These are phyloP conservation scores for Phytopythium kandeliae DNA, from an alignment of 352 stramenopile genomes.

Conservation along the genomic window DNA sequence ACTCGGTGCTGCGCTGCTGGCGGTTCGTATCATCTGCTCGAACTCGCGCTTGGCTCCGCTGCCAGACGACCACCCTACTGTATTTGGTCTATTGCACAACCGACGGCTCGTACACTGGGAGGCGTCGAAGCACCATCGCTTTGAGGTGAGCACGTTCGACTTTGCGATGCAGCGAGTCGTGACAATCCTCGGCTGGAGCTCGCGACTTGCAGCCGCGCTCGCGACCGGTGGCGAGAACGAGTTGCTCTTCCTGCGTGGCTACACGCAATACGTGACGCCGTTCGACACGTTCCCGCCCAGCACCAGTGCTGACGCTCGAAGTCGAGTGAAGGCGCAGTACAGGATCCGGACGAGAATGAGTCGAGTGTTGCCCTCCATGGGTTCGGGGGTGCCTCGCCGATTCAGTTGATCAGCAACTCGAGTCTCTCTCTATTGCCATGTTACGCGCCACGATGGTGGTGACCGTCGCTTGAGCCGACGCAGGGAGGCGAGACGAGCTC, in stretches of 20 bases:
- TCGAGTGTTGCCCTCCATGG: not conserved
- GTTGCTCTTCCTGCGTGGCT: constrained; percentile 4
- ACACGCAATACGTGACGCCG: not conserved
- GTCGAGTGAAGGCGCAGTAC: not conserved
- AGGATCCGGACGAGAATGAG: not conserved
- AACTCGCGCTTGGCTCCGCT: not conserved
- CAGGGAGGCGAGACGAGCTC: too few species aligned
- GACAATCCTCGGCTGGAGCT: constrained; percentile 2
- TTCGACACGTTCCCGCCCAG: constrained; percentile 3
- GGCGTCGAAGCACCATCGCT: not conserved
- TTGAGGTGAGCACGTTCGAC: constrained; percentile 2
- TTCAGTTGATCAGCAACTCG: not conserved
- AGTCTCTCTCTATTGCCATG: too few species aligned
- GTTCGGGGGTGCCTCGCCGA: not conserved
- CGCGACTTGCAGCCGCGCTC: not conserved
- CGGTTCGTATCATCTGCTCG: not conserved
- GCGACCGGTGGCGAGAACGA: not conserved
- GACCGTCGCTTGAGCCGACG: too few species aligned
- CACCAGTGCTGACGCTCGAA: not conserved
- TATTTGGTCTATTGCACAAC: not conserved
- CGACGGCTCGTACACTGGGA: not conserved
- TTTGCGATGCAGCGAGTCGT: constrained; percentile 1
- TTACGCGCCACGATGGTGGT: too few species aligned
- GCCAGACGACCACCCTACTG: not conserved
- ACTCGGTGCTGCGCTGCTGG: not conserved